Evolutionary conservation across 495 filamentous ascomycete genomes (phyloP), one percentile per base, ranked within the genome.

Genomic region (Viridothelium virens): DNA sequence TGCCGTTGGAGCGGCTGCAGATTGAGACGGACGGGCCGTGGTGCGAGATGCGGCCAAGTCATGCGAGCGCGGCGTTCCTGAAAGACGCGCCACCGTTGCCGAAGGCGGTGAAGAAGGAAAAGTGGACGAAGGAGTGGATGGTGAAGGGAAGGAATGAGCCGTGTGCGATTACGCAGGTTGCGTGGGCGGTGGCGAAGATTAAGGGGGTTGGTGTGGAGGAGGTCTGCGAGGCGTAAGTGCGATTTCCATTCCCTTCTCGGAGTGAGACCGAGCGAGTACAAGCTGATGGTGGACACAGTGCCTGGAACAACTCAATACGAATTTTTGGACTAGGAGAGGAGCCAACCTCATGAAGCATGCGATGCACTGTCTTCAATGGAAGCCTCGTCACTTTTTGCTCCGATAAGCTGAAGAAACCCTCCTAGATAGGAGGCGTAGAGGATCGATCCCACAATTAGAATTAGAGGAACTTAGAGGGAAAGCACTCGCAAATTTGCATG

Each of bases 11-110:
- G 31, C 70, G 85, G 61, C 72, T 97, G 59, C 92, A 96, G 82
- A 83, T 97, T 56, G 92, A 97, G 81, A 97, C 92, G 5, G 92
- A 97, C 77, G 92, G 92, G 9, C 92, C 92, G 38, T 97, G 92
- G 92, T 89, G 86, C 69, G 86, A 89, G 72, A 85, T 89, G 18
- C 76, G 86, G 44, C 83, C 84, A 0, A 83, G 77, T 34, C 87
- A 90, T 73, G 86, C 85, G 62, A 83, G 85, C 16, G 84, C 81
- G 70, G 81, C 81, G 72, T 84, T 79, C 65, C 69, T 88, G 63
- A 78, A 79, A 66, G 73, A 76, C 48, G 73, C 70, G 31, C 75
- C 74, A 9, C 65, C 68, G 46, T 63, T 74, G 41, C 74, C 79
- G 66, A 79, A 79, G 68, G 68, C 78, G 16, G 86, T 96, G 46